Conservation (phyloP, 805 yeast genomes). For the Pichia cephalocereana region DNA sequence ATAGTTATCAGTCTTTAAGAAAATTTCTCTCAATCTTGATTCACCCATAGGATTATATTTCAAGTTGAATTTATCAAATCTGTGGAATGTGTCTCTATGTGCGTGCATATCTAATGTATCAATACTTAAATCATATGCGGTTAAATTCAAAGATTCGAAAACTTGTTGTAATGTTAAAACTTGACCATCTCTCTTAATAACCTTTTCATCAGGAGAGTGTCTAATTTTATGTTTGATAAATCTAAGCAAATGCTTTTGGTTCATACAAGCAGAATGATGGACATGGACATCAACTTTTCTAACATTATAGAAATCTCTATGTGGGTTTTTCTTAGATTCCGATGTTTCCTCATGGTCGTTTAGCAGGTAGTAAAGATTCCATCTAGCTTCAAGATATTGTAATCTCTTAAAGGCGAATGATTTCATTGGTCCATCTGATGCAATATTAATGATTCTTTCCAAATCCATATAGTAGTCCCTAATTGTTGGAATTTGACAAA, state of each 20-base stretch:
- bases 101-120: constrained; percentile 99
- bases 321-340: constrained; percentile 87
- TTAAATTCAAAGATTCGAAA: constrained; percentile 78
- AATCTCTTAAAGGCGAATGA: constrained; percentile 91
- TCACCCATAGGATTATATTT: constrained; percentile 98
- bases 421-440: constrained; percentile 94
- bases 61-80: constrained; percentile 94
- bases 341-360: constrained; percentile 91
- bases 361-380: constrained; percentile 82
- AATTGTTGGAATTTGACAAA: constrained; percentile 68
- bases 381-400: constrained; percentile 91
- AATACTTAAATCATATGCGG: constrained; percentile 91
- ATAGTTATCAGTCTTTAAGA: constrained; percentile 89
- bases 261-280: constrained; percentile 99
- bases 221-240: constrained; percentile 92
- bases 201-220: constrained; percentile 78
- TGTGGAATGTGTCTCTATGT: constrained; percentile 93
- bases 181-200: constrained; percentile 87
- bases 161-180: constrained; percentile 82
- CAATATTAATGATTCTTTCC: constrained; percentile 59
- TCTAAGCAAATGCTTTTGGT: constrained; percentile 90
- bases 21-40: constrained; percentile 92
- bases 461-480: constrained; percentile 80
- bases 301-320: constrained; percentile 93
- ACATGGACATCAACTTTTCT: constrained; percentile 98